phyloP scores from a whole-genome alignment of 805 yeast genomes.

The Blastobotrys attinorum region DNA sequence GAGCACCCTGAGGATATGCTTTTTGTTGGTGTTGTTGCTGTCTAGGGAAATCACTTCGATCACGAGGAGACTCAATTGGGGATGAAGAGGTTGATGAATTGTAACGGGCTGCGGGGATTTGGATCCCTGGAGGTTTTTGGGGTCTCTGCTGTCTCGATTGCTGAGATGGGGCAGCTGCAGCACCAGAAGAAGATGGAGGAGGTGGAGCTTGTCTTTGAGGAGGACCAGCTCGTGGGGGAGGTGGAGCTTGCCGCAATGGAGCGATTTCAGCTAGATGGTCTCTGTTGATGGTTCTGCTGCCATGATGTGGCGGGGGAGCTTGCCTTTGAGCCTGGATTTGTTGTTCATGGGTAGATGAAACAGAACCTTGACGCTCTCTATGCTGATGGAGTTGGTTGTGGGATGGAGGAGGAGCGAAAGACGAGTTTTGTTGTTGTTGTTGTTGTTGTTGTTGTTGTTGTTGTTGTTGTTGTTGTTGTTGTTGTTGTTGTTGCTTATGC shows the following conservation, averaged over 20 bases:
- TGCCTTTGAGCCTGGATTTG: slow-evolving; percentile 3
- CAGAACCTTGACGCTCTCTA: slow-evolving; percentile 1
- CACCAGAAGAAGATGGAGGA: background rate
- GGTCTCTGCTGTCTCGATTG: background rate
- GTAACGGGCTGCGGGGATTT: too few relatives aligned
- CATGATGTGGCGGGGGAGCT: slow-evolving; percentile 6
- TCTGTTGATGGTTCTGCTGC: slow-evolving; percentile 16
- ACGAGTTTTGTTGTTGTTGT: slow-evolving; percentile 2
- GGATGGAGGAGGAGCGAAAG: slow-evolving; percentile 2
- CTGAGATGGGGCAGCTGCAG: too few relatives aligned
- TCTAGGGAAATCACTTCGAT: background rate
- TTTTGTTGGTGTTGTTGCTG: background rate
- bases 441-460: too few relatives aligned
- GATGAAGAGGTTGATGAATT: background rate
- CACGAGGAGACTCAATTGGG: slow-evolving; percentile 3
- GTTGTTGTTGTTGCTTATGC: background rate
- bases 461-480: background rate
- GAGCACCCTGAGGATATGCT: background rate
- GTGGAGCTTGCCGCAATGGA: slow-evolving; percentile 21
- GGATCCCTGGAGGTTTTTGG: background rate
- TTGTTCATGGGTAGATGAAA: slow-evolving; percentile 1
- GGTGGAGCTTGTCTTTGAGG: slow-evolving; percentile 6
- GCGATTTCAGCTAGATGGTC: slow-evolving; percentile 20
- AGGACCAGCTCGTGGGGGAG: slow-evolving; percentile 11
- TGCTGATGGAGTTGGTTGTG: slow-evolving; percentile 1